These are phyloP conservation scores for Starmerella bombicola DNA, from an alignment of 805 yeast species.

Conservation along the genomic window DNA sequence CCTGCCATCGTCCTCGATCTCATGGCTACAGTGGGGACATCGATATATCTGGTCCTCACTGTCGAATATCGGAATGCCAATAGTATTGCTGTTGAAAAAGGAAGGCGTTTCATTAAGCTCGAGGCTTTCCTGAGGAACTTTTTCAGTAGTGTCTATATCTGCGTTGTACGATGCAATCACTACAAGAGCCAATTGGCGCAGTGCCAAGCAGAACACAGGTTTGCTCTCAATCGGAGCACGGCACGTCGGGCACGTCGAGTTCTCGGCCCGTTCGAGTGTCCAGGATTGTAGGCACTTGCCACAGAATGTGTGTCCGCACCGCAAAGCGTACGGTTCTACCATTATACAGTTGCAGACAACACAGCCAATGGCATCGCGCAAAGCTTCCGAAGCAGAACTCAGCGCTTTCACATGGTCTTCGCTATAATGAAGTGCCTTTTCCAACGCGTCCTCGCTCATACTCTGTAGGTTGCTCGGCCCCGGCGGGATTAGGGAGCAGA, in stretches of 20 bases:
- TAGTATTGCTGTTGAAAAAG: conserved; percentile 1
- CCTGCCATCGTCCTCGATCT: conserved; percentile 40
- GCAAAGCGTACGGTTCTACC: conserved; percentile 42
- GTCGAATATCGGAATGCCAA: conserved; percentile 34
- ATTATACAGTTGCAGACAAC: conserved; percentile 50
- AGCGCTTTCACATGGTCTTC: conserved; percentile 7
- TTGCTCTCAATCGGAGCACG: conserved; percentile 10
- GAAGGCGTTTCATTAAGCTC: neutral
- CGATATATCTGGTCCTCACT: conserved; percentile 52
- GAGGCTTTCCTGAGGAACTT: conserved; percentile 1
- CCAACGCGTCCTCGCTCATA: conserved; percentile 11
- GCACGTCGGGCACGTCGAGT: conserved; percentile 21
- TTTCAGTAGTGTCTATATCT: neutral
- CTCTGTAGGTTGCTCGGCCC: neutral
- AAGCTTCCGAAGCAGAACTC: neutral
- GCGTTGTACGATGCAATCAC: conserved; percentile 15
- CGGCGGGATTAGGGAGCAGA: neutral
- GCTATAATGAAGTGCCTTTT: conserved; percentile 6
- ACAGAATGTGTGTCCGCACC: conserved; percentile 60
- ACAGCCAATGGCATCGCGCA: conserved; percentile 30
- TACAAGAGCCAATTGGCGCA: conserved; percentile 15
- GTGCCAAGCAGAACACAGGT: conserved; percentile 17
- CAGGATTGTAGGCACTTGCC: conserved; percentile 33
- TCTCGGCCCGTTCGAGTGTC: conserved; percentile 19
- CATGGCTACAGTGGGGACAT: conserved; percentile 61